These are phyloP conservation scores for Dioscorea dumetorum DNA, from an alignment of 106 monocot genomes.

Conservation along the genomic window DNA sequence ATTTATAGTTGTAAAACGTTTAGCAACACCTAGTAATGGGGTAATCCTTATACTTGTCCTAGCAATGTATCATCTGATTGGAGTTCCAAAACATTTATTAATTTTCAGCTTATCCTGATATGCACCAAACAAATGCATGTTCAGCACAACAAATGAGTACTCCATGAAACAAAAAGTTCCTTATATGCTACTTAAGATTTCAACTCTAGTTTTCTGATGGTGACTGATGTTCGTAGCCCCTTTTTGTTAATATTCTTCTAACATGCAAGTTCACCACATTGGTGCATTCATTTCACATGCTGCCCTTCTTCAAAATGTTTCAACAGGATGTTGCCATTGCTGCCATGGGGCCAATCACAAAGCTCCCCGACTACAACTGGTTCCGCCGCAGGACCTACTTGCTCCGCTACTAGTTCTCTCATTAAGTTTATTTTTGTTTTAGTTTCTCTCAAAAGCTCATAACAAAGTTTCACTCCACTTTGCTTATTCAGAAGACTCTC, in stretches of 20 bases:
- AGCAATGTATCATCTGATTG: too few relatives aligned
- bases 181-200: too few relatives aligned
- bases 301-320: not conserved
- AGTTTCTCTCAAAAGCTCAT: not conserved
- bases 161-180: too few relatives aligned
- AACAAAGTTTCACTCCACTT: not conserved
- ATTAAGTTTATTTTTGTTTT: not conserved
- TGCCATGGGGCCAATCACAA: slow-evolving; percentile 73
- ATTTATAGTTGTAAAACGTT: too few relatives aligned
- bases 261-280: not conserved
- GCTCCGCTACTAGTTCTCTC: slow-evolving; percentile 49
- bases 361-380: slow-evolving; percentile 97
- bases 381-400: slow-evolving; percentile 83
- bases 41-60: too few relatives aligned
- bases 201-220: not conserved
- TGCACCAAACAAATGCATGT: too few relatives aligned
- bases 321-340: slow-evolving; percentile 82
- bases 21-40: too few relatives aligned
- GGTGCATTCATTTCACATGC: not conserved
- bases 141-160: too few relatives aligned
- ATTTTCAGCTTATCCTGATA: too few relatives aligned
- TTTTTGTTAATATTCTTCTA: not conserved
- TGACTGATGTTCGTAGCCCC: not conserved
- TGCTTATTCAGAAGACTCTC: not conserved
- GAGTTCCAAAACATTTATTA: too few relatives aligned